phyloP scores from a whole-genome alignment of 192 early-diverging fungal genomes.

The Gorgonomyces haynaldii region DNA sequence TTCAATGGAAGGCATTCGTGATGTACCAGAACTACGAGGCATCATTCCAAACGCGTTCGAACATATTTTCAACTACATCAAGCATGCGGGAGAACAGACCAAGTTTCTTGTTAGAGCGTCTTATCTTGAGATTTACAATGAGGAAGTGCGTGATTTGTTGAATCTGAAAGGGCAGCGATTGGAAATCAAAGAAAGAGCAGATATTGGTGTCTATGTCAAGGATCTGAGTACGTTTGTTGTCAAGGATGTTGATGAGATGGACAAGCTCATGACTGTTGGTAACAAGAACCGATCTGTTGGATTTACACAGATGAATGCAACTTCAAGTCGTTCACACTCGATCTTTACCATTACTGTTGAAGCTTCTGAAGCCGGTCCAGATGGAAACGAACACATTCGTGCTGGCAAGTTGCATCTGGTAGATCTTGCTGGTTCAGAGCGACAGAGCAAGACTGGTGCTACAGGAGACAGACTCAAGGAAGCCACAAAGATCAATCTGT shows the following conservation, averaged over 20 bases:
- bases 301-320: conserved; percentile 69
- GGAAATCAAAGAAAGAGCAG: conserved; percentile 50
- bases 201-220: conserved; percentile 53
- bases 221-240: conserved; percentile 49
- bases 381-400: conserved; percentile 37
- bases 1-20: conserved; percentile 60
- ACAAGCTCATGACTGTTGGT: conserved; percentile 46
- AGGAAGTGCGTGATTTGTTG: conserved; percentile 77
- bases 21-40: conserved; percentile 50
- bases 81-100: conserved; percentile 33
- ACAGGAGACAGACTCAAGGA: conserved; percentile 49
- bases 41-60: conserved; percentile 59
- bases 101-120: conserved; percentile 73
- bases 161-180: conserved; percentile 49
- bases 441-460: conserved; percentile 52
- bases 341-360: conserved; percentile 60
- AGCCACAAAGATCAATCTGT: conserved; percentile 57
- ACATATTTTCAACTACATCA: conserved; percentile 53
- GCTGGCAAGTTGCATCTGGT: conserved; percentile 57
- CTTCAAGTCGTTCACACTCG: conserved; percentile 52
- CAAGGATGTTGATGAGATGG: conserved; percentile 55
- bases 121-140: conserved; percentile 92
- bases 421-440: conserved; percentile 49
- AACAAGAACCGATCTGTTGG: conserved; percentile 65
- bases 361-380: conserved; percentile 26